Percentiles rank a stretch among this genome's conserved stretches.
Evolutionary conservation across 2,329 filamentous ascomycete species (phyloP).

Genomic region (Fusarium setosum): DNA sequence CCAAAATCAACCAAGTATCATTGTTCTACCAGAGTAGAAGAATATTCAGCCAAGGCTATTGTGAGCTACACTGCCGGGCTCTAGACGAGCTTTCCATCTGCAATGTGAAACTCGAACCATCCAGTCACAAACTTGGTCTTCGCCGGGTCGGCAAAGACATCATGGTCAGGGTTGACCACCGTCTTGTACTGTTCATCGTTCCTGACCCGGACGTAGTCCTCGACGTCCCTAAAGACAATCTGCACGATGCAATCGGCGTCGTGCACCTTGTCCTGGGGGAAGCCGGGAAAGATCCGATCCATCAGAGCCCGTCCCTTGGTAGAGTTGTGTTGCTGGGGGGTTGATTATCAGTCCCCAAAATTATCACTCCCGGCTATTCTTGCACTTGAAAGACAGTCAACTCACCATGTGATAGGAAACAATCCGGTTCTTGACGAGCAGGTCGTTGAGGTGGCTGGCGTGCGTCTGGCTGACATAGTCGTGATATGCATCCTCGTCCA

Average conservation of each 20-base stretch:
- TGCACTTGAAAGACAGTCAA: no score
- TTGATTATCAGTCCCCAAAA: background rate
- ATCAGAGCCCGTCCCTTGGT: conserved; percentile 20
- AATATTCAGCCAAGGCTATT: no score
- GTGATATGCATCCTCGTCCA: conserved; percentile 37
- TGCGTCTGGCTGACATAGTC: conserved; percentile 37
- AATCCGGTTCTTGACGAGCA: conserved; percentile 38
- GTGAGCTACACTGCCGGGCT: background rate
- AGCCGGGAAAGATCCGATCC: background rate
- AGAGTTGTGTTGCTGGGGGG: conserved; percentile 35
- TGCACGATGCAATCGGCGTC: conserved; percentile 12
- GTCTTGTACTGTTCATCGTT: background rate
- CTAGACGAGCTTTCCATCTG: conserved; percentile 25
- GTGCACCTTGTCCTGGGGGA: background rate
- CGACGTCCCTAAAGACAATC: conserved; percentile 5
- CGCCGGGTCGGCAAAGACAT: conserved; percentile 12
- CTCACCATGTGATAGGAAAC: conserved; percentile 37
- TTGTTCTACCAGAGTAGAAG: no score
- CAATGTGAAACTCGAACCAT: conserved; percentile 36
- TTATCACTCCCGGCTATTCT: no score
- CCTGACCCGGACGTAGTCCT: conserved; percentile 3
- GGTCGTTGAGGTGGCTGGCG: conserved; percentile 30
- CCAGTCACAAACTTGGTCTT: conserved; percentile 36
- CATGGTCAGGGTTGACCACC: conserved; percentile 7
- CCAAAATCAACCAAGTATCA: no score